Evolutionary conservation across 352 stramenopile species (phyloP).

Genomic region (Halophytophthora polymorphica): DNA sequence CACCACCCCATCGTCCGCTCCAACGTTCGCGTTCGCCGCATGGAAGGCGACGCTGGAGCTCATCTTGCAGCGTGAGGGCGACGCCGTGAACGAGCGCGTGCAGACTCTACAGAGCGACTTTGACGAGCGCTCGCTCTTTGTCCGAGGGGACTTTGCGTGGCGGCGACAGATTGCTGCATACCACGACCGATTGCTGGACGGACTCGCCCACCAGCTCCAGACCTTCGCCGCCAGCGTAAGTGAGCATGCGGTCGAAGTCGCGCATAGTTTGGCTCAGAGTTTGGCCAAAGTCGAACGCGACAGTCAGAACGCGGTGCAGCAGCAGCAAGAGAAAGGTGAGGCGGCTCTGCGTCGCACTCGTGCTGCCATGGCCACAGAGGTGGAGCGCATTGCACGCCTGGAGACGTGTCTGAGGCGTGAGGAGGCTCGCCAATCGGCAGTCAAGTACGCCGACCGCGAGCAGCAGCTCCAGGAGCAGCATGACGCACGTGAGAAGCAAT

Average conservation of each 20-base stretch:
- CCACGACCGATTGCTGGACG: conserved; percentile 47
- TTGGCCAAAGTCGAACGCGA: conserved; percentile 32
- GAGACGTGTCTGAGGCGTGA: conserved; percentile 65
- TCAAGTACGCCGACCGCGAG: conserved; percentile 42
- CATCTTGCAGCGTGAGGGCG: conserved; percentile 21
- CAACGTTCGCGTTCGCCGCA: conserved; percentile 24
- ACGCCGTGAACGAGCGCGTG: conserved; percentile 26
- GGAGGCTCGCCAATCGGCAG: conserved; percentile 48
- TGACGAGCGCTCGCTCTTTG: conserved; percentile 51
- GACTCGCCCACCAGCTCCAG: conserved; percentile 24
- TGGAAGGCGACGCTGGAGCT: conserved; percentile 39
- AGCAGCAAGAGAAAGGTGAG: conserved; percentile 46
- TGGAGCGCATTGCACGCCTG: conserved; percentile 51
- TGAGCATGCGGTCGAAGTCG: conserved; percentile 29
- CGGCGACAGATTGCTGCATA: conserved; percentile 46
- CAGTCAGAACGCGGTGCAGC: conserved; percentile 31
- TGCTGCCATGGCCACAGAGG: conserved; percentile 54
- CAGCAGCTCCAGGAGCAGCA: conserved; percentile 43
- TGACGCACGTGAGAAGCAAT: conserved; percentile 30
- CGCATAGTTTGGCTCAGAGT: conserved; percentile 34
- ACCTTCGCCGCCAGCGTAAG: conserved; percentile 20
- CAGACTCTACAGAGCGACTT: conserved; percentile 45
- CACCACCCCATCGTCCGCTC: background rate
- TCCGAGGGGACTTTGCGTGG: conserved; percentile 62
- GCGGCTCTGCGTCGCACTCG: conserved; percentile 50